A percentile compares a stretch with the other conserved stretches of the same genome.
Evolutionary conservation across 1,139 yeast genomes (phyloP).

Genomic region (Candida sp.): DNA sequence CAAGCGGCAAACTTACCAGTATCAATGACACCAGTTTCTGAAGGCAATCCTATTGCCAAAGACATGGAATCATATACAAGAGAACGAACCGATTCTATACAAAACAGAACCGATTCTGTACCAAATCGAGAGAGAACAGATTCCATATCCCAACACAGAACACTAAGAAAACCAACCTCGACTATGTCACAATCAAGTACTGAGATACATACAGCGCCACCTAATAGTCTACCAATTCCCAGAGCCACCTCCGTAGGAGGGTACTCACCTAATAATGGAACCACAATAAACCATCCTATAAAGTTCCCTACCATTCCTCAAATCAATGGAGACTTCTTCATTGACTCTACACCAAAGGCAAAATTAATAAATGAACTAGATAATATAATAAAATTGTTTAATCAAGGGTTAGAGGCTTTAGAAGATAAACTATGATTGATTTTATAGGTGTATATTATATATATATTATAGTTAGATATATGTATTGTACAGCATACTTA

Average conservation of each 20-base stretch:
- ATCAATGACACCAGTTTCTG: constrained; percentile 79
- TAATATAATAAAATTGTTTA: constrained; percentile 35
- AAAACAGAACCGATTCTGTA: background rate
- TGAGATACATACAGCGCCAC: constrained; percentile 7
- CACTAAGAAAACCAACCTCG: constrained; percentile 5
- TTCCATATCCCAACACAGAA: constrained; percentile 8
- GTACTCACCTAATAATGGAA: constrained; percentile 8
- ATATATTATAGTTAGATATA: no score
- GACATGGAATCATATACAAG: constrained; percentile 7
- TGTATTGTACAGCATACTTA: no score
- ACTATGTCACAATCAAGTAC: constrained; percentile 6
- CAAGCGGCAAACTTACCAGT: constrained; percentile 49
- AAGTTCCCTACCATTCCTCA: constrained; percentile 38
- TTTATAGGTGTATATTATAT: background rate
- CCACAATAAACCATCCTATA: background rate
- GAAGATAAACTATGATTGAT: constrained; percentile 22
- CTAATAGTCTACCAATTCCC: constrained; percentile 11
- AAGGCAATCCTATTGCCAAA: constrained; percentile 33
- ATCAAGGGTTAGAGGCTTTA: constrained; percentile 39
- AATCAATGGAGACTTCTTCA: constrained; percentile 36
- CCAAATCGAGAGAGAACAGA: constrained; percentile 10
- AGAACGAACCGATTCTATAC: background rate
- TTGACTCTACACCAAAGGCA: constrained; percentile 33
- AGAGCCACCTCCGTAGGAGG: constrained; percentile 14
- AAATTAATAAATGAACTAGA: constrained; percentile 38